phyloP scores from a whole-genome alignment of 257 asterid species.

The Penstemon barbatus region DNA sequence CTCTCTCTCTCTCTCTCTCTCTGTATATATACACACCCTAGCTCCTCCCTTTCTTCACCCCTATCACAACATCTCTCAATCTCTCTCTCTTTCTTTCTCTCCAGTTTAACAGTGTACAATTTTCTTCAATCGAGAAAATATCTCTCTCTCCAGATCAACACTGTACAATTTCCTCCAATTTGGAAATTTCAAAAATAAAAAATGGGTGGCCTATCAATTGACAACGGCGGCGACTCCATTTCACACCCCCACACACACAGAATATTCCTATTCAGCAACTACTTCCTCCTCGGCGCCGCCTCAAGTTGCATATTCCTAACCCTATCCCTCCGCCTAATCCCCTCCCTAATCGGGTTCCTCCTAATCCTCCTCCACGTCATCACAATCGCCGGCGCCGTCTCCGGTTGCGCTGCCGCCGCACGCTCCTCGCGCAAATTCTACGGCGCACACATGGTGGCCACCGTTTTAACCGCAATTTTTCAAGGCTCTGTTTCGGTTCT shows the following conservation, averaged over 20 bases:
- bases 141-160: no score
- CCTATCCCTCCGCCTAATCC: slow-evolving; percentile 73
- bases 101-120: background rate
- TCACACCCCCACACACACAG: slow-evolving; percentile 47
- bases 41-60: no score
- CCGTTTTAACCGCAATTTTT: slow-evolving; percentile 84
- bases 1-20: no score
- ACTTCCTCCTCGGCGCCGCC: slow-evolving; percentile 68
- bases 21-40: no score
- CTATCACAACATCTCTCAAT: no score
- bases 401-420: slow-evolving; percentile 73
- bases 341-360: slow-evolving; percentile 55
- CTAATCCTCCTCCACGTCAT: slow-evolving; percentile 73
- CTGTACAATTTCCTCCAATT: background rate
- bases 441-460: slow-evolving; percentile 90
- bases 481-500: slow-evolving; percentile 88
- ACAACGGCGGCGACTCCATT: slow-evolving; percentile 24
- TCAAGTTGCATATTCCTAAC: slow-evolving; percentile 77
- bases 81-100: background rate
- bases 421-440: slow-evolving; percentile 64
- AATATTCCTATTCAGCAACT: slow-evolving; percentile 52
- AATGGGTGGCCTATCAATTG: slow-evolving; percentile 43
- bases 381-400: slow-evolving; percentile 64
- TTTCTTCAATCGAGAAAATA: background rate
- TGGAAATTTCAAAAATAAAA: background rate